Evolutionary conservation across 768 basidiomycete genomes (phyloP), one percentile per base, ranked within the genome.

Genomic region (Amanita inopinata): DNA sequence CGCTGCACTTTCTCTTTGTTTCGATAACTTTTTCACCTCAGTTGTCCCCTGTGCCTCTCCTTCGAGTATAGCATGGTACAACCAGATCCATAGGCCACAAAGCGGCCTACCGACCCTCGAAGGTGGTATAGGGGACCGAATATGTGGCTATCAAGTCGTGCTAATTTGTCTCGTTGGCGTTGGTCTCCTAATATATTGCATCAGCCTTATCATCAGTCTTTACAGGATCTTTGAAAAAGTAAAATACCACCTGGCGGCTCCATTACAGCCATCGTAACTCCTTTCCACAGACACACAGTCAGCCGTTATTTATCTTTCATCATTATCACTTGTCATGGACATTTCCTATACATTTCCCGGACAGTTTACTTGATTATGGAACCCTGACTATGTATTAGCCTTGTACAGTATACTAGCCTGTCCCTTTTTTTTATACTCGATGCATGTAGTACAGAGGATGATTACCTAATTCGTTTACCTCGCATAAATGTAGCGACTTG

Each of bases 1-100:
- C 45, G 85, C 88, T 23, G 80, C 84, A 11, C 71, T 93, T 41
- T 87, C 88, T 12, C 80, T 93, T 40, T 79, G 76, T 48, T 89
- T 93, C 62, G 88, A 93, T 69, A 89, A 94, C 56, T 90, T 81
- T 61, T 90, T 92, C 64, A 92, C 89, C 3, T 86, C 88, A 2
- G 64, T 78, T 17, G 74, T 93, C 34, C 80, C 84, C 23, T 94
- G 91, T 52, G 74, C 83, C 0, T 66, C 79, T 2, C 52, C 62
- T 3, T 70, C 71, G 14, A 65, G 61, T 28, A 78, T 69, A 11
- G 67, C 77, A 14, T 92, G 88, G 88, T 91, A 89, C 58, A 80
- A 75, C 55, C 51, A 76, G 41, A 56, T 88, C 6, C 68, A 74
- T n/a, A 72, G 74, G 15, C 73, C 80, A 6, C 50, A 63, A 3